Evolutionary conservation across 768 basidiomycete genomes (phyloP).

Genomic region (Galerina marginata): DNA sequence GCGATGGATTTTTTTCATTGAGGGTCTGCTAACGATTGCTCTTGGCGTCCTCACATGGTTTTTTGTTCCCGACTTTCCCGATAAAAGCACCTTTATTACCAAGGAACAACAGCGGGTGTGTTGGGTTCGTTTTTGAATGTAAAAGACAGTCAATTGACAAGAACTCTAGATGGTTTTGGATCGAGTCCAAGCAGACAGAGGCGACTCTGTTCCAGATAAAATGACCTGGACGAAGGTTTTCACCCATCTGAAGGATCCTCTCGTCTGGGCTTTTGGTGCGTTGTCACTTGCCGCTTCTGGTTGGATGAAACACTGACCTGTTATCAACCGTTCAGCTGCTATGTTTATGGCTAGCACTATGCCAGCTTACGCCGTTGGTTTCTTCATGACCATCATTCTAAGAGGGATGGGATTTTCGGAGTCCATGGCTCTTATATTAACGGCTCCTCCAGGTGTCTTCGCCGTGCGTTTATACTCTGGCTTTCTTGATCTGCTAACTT

Average conservation of each 20-base stretch:
- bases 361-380: slow-evolving; percentile 25
- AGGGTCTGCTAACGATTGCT: slow-evolving; percentile 38
- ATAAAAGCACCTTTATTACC: slow-evolving; percentile 39
- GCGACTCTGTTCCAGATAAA: slow-evolving; percentile 42
- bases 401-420: slow-evolving; percentile 23
- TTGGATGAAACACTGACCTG: not conserved
- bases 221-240: slow-evolving; percentile 10
- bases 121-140: not conserved
- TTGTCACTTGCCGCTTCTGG: slow-evolving; percentile 22
- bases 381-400: slow-evolving; percentile 27
- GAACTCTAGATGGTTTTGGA: slow-evolving; percentile 32
- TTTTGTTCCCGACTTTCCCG: slow-evolving; percentile 41
- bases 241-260: no score
- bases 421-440: slow-evolving; percentile 19
- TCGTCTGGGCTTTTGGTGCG: no score
- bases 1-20: slow-evolving; percentile 43
- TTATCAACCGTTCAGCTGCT: slow-evolving; percentile 24
- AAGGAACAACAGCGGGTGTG: slow-evolving; percentile 39
- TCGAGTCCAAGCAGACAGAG: slow-evolving; percentile 45
- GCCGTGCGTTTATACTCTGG: slow-evolving; percentile 15
- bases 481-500: no score
- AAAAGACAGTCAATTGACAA: not conserved
- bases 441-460: slow-evolving; percentile 23
- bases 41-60: slow-evolving; percentile 35
- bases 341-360: slow-evolving; percentile 40